Evolutionary conservation across 805 yeast genomes (phyloP).

Genomic region (Sugiyamaella mastotermitis): DNA sequence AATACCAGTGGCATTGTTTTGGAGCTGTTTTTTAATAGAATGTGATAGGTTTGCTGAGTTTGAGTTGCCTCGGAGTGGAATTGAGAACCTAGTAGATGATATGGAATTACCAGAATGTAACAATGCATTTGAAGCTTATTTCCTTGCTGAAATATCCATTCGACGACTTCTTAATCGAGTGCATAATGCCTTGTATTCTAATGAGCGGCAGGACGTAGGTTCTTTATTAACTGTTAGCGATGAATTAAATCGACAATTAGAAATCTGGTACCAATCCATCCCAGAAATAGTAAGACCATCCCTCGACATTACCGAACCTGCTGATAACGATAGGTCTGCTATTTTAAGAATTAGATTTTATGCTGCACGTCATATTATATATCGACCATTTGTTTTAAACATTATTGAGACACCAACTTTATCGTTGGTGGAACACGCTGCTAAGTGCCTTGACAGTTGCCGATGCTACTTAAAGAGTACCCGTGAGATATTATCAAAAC

Average conservation of each 20-base stretch:
- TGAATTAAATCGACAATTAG: conserved; percentile 12
- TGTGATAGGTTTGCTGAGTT: conserved; percentile 14
- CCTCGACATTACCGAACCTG: conserved; percentile 1
- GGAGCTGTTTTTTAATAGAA: conserved; percentile 14
- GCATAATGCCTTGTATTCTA: conserved; percentile 11
- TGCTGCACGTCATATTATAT: conserved; percentile 12
- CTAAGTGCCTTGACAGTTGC: conserved; percentile 7
- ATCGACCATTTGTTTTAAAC: conserved; percentile 12
- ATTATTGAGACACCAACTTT: conserved; percentile 1
- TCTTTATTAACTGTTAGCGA: conserved; percentile 3
- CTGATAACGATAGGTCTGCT: conserved; percentile 3
- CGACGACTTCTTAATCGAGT: conserved; percentile 19
- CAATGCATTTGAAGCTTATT: conserved; percentile 11
- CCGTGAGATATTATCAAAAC: conserved; percentile 4
- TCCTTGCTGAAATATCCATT: conserved; percentile 19
- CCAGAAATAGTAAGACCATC: conserved; percentile 9
- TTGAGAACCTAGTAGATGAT: conserved; percentile 11
- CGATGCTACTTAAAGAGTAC: conserved; percentile 7
- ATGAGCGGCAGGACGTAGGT: conserved; percentile 1
- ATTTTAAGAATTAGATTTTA: conserved; percentile 11
- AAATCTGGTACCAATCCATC: conserved; percentile 13
- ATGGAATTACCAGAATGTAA: conserved; percentile 7
- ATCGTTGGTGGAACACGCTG: conserved; percentile 5
- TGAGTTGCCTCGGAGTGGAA: conserved; percentile 11
- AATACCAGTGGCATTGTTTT: conserved; percentile 4